Evolutionary conservation across 2,329 filamentous ascomycete genomes (phyloP).

Genomic region (Fusarium sp.): DNA sequence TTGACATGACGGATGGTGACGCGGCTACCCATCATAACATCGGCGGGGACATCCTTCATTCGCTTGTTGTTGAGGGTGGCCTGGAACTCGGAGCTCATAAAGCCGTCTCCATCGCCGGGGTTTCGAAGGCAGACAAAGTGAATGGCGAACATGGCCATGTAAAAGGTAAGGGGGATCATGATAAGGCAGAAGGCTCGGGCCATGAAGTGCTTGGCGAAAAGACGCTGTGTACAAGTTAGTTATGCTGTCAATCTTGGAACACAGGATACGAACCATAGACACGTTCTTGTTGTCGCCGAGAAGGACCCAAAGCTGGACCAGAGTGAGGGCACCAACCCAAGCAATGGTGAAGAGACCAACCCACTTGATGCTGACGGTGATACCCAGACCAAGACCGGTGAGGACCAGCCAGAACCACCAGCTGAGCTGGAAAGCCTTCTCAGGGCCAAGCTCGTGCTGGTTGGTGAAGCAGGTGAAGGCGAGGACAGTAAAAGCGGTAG

Average conservation of each 20-base stretch:
- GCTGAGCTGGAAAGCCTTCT: slow-evolving; percentile 84
- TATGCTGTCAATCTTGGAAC: too few relatives aligned
- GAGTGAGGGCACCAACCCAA: slow-evolving; percentile 92
- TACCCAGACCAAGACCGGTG: slow-evolving; percentile 87
- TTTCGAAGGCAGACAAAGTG: slow-evolving; percentile 95
- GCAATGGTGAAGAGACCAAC: slow-evolving; percentile 98
- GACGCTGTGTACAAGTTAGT: slow-evolving; percentile 60
- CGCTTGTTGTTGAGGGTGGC: slow-evolving; percentile 95
- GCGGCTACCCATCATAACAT: slow-evolving; percentile 89
- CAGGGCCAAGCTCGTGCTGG: slow-evolving; percentile 92
- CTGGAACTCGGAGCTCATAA: slow-evolving; percentile 99
- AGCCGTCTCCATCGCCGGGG: slow-evolving; percentile 96
- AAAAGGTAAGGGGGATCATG: slow-evolving; percentile 87
- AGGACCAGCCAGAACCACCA: slow-evolving; percentile 99
- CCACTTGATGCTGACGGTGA: slow-evolving; percentile 97
- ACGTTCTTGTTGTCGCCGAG: slow-evolving; percentile 90
- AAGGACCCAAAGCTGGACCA: slow-evolving; percentile 93
- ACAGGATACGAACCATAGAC: slow-evolving; percentile 67
- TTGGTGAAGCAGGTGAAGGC: slow-evolving; percentile 95
- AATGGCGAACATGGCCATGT: slow-evolving; percentile 96
- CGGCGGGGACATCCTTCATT: slow-evolving; percentile 94
- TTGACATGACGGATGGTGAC: slow-evolving; percentile 92
- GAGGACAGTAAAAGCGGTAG: slow-evolving; percentile 90
- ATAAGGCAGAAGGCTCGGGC: slow-evolving; percentile 92
- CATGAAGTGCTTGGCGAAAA: slow-evolving; percentile 94